Percentiles rank a stretch among this genome's conserved stretches.
Conservation (phyloP, 306 rosid genomes). For the Luffa acutangula region DNA sequence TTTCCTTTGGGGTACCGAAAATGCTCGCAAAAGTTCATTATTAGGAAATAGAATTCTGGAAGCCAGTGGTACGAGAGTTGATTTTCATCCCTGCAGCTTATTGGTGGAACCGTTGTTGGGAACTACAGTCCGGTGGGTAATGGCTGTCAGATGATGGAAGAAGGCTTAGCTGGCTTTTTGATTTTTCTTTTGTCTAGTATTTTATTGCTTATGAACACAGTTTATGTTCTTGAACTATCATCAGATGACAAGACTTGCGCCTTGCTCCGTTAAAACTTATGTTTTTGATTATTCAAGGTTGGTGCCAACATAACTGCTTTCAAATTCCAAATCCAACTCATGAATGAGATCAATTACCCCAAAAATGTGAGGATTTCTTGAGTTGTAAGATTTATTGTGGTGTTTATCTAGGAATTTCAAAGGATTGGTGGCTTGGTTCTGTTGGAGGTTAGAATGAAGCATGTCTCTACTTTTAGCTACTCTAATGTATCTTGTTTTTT, state of each 20-base stretch:
- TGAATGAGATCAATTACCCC: background rate
- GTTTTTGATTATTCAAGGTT: background rate
- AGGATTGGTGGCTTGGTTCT: too few species aligned
- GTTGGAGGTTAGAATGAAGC: too few species aligned
- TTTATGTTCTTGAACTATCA: background rate
- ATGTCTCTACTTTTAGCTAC: background rate
- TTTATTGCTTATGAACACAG: background rate
- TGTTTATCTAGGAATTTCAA: too few species aligned
- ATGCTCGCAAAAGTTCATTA: conserved; percentile 25
- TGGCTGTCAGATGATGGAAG: conserved; percentile 27
- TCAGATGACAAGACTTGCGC: background rate
- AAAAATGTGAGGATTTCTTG: background rate
- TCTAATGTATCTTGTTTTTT: background rate
- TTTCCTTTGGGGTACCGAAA: conserved; percentile 15
- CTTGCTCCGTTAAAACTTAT: background rate
- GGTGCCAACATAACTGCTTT: background rate
- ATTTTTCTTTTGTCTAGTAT: conserved; percentile 11
- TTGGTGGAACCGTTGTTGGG: conserved; percentile 28
- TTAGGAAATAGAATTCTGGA: conserved; percentile 40
- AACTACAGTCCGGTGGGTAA: conserved; percentile 26
- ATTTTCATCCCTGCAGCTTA: conserved; percentile 33
- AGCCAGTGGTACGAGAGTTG: conserved; percentile 32
- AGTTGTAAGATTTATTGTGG: too few species aligned
- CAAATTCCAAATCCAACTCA: background rate
- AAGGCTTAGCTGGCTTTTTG: conserved; percentile 36